Conservation (phyloP, 2,329 filamentous ascomycete species). For the Scedosporium apiospermum region DNA sequence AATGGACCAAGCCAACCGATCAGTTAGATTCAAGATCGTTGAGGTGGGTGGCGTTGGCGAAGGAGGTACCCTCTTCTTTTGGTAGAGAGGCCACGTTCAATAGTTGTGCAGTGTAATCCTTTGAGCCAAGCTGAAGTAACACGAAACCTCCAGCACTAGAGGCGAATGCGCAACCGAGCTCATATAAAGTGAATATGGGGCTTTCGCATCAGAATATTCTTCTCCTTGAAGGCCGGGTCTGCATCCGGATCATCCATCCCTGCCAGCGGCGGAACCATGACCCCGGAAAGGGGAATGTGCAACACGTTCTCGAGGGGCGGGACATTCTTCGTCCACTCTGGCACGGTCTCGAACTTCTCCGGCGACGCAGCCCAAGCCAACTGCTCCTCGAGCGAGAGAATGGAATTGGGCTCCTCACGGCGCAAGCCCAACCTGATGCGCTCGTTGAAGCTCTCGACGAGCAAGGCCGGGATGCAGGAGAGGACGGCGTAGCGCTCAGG, state of each 20-base stretch:
- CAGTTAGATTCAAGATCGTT: no score
- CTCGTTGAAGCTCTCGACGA: conserved; percentile 9
- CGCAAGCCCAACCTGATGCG: conserved; percentile 5
- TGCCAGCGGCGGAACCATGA: neutral
- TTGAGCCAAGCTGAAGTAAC: no score
- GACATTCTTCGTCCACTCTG: conserved; percentile 6
- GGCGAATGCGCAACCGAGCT: neutral
- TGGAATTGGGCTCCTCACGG: conserved; percentile 6
- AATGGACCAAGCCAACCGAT: no score
- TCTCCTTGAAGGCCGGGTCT: conserved; percentile 4
- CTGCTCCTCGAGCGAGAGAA: conserved; percentile 8
- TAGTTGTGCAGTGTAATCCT: no score
- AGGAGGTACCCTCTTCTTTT: no score
- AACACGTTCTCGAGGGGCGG: conserved; percentile 1
- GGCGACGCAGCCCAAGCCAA: conserved; percentile 9
- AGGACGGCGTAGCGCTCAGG: conserved; percentile 10
- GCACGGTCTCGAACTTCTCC: conserved; percentile 4
- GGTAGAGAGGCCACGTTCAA: no score
- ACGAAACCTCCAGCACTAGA: no score
- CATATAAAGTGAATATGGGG: conserved; percentile 8
- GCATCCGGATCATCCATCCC: conserved; percentile 6
- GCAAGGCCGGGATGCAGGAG: conserved; percentile 9
- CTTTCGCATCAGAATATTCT: conserved; percentile 9
- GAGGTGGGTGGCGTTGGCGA: no score
- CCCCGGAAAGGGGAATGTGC: conserved; percentile 4